phyloP scores from a whole-genome alignment of 345 rosid species.

The Populus euphratica region DNA sequence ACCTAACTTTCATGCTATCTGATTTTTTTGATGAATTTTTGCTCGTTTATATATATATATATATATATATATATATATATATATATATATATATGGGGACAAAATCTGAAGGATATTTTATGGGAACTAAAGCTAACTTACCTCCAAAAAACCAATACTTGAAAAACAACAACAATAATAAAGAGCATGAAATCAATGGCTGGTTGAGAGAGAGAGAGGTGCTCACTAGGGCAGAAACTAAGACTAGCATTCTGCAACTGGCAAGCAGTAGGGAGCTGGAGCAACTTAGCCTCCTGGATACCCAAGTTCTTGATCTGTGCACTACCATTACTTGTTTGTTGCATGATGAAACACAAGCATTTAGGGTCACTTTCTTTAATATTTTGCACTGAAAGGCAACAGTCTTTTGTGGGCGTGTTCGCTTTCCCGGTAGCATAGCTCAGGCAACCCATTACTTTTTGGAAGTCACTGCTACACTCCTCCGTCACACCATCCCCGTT shows the following conservation, averaged over 20 bases:
- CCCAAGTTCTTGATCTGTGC: conserved; percentile 55
- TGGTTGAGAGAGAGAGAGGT: not conserved
- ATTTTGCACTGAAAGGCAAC: conserved; percentile 55
- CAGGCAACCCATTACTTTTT: conserved; percentile 61
- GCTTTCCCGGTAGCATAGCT: conserved; percentile 60
- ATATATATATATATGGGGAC: not conserved
- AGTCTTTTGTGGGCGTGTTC: conserved; percentile 47
- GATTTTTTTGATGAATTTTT: not conserved
- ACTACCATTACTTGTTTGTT: conserved; percentile 52
- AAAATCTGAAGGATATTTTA: not conserved
- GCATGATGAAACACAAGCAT: conserved; percentile 74
- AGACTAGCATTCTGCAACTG: conserved; percentile 61
- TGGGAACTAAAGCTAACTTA: not conserved
- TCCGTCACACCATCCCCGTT: not conserved
- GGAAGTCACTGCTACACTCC: conserved; percentile 43
- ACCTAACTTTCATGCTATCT: not conserved
- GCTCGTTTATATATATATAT: not conserved
- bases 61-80: no score
- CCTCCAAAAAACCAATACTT: not conserved
- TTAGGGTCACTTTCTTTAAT: conserved; percentile 58
- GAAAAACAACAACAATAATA: not conserved
- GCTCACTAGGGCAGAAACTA: conserved; percentile 65
- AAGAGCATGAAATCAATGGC: not conserved
- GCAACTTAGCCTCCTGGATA: conserved; percentile 52
- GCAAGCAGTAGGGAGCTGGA: conserved; percentile 83